Conservation (phyloP, 805 yeast genomes). For the Cyberlindnera mycetangii region DNA sequence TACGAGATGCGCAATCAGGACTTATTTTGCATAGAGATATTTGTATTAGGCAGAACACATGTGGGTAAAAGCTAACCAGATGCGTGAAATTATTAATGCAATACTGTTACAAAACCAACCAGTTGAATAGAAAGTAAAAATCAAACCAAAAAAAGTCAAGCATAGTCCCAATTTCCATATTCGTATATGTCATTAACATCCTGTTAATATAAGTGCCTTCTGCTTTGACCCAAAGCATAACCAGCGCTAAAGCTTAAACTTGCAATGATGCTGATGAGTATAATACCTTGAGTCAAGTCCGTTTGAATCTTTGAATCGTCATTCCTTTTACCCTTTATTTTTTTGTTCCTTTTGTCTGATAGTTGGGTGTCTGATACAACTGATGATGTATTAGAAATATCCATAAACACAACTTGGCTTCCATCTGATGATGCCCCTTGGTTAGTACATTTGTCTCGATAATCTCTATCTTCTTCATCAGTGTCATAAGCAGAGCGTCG, state of each 20-base stretch:
- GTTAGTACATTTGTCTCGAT: background rate
- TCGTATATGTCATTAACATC: too few relatives aligned
- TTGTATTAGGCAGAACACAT: too few relatives aligned
- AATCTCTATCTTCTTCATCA: background rate
- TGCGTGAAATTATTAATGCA: background rate
- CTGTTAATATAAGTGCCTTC: constrained; percentile 6
- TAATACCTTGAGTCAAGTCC: constrained; percentile 7
- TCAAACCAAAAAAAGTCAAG: background rate
- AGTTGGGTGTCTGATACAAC: constrained; percentile 7
- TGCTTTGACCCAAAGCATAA: constrained; percentile 15
- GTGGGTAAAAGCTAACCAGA: too few relatives aligned
- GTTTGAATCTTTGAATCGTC: background rate
- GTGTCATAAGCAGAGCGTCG: background rate
- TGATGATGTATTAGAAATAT: constrained; percentile 12
- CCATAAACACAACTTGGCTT: constrained; percentile 13
- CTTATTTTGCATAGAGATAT: too few relatives aligned
- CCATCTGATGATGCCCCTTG: background rate
- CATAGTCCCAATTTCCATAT: background rate
- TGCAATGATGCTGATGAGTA: constrained; percentile 12
- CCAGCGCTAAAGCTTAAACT: constrained; percentile 22
- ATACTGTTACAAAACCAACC: constrained; percentile 1
- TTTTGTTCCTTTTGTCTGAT: constrained; percentile 5
- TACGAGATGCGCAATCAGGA: too few relatives aligned
- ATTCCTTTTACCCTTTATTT: constrained; percentile 1
- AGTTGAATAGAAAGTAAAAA: too few relatives aligned